Percentiles rank a stretch among this genome's conserved stretches.
These are phyloP conservation scores for Melanopsichium pennsylvanicum DNA, from an alignment of 1,284 basidiomycete genomes.

Conservation along the genomic window DNA sequence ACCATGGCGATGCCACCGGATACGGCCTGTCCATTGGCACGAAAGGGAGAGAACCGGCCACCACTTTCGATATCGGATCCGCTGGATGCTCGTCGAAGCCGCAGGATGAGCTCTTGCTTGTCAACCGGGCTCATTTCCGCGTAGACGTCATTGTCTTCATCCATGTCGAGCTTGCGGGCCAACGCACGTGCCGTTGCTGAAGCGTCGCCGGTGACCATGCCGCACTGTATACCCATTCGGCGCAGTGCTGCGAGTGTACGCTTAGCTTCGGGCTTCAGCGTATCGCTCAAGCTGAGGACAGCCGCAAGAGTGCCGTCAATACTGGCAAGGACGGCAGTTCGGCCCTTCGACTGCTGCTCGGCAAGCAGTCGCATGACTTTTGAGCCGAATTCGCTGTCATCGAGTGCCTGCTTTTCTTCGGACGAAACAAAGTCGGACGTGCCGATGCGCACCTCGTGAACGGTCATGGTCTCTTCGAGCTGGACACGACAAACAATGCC, in stretches of 20 bases:
- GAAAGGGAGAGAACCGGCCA: slow-evolving; percentile 15
- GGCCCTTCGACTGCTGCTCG: slow-evolving; percentile 47
- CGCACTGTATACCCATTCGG: slow-evolving; percentile 57
- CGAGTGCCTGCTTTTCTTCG: slow-evolving; percentile 8
- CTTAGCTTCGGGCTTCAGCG: slow-evolving; percentile 59
- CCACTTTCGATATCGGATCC: slow-evolving; percentile 28
- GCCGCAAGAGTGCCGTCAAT: slow-evolving; percentile 51
- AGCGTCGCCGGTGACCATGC: slow-evolving; percentile 63
- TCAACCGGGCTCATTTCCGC: slow-evolving; percentile 62
- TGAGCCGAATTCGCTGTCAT: slow-evolving; percentile 11
- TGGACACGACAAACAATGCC: slow-evolving; percentile 72
- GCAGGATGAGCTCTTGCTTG: slow-evolving; percentile 60
- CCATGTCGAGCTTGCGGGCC: slow-evolving; percentile 53
- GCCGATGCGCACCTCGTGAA: slow-evolving; percentile 53
- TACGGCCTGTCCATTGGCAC: slow-evolving; percentile 23
- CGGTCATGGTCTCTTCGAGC: slow-evolving; percentile 43
- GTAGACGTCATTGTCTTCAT: slow-evolving; percentile 49
- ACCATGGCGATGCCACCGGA: slow-evolving; percentile 72
- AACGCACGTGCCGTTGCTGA: slow-evolving; percentile 55
- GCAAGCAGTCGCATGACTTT: slow-evolving; percentile 21
- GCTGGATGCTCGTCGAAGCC: slow-evolving; percentile 66
- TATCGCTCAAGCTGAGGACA: slow-evolving; percentile 57
- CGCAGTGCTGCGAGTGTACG: slow-evolving; percentile 48
- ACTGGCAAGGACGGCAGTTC: slow-evolving; percentile 57
- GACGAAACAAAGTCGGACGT: slow-evolving; percentile 43